Base-by-base conservation (phyloP, 495 filamentous ascomycete species). In the Podospora tetraspora region DNA sequence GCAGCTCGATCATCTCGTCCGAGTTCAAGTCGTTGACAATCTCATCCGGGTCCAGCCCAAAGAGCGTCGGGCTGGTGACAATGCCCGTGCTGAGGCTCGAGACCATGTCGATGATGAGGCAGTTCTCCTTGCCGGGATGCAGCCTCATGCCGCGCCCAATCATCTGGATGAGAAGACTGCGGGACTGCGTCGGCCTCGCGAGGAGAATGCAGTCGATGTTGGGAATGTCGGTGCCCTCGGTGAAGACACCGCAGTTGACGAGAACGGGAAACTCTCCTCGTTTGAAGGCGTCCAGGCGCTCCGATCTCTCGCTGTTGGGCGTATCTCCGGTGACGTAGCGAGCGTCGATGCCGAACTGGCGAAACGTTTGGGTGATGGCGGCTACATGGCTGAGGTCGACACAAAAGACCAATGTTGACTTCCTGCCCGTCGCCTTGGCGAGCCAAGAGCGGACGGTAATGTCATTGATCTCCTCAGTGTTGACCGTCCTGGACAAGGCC, bases 91-190 rank as follows among this genome's bases (percentile, higher is more conserved):
- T 84, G 16, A 98, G 80, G 13, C 87, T 90, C 0, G 92, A 88
- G 1, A 98, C 95, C 92, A 99, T 94, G 76, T 99, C 95, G 70
- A 99, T 95, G 60, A 99, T 83, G 76, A 97, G 95, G 71, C 95
- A 99, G 72, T 98, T 87, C 57, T 88, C 77, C 75, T 99, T 99
- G 1, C 84, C 90, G 3, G 89, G 82, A 73, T 90, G 84, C 32
- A 97, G 79, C 37, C 95, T 88, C 85, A 98, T 90, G 0, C 95
- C 95, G 68, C 95, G 88, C 0, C 95, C 95, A 61, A 99, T 96
- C 95, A 99, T 99, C 76, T 99, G 95, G 5, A 97, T 88, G 3
- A 99, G 84, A 9, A 99, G 82, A 70, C 97, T 97, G 23, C 90
- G 87, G 19, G 95, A 98, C 65, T 88, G 87, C 10, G 95, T 99